These are phyloP conservation scores for Phytopythium aichiense DNA, from an alignment of 352 stramenopile species.

Conservation along the genomic window DNA sequence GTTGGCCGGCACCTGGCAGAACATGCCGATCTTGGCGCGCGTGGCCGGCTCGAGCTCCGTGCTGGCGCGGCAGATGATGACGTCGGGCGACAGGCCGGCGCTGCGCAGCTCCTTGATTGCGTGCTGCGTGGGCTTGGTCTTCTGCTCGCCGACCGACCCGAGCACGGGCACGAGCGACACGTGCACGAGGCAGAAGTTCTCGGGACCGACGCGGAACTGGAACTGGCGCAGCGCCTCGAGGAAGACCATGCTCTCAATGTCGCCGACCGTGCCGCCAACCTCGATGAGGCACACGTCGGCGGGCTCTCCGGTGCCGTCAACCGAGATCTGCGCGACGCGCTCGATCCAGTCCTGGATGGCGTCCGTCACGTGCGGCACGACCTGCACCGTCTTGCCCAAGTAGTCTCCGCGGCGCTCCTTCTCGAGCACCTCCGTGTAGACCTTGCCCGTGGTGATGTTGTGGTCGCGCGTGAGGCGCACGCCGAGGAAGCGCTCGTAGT, in stretches of 20 bases:
- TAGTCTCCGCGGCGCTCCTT: constrained; percentile 97
- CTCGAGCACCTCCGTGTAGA: constrained; percentile 96
- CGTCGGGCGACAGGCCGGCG: constrained; percentile 93
- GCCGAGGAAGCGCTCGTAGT: constrained; percentile 99
- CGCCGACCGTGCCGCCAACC: constrained; percentile 98
- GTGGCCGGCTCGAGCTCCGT: constrained; percentile 92
- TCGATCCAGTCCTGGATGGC: constrained; percentile 98
- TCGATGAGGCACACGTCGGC: constrained; percentile 99
- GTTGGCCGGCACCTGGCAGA: constrained; percentile 95
- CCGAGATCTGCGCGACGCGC: constrained; percentile 93
- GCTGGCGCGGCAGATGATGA: constrained; percentile 96
- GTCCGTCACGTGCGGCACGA: constrained; percentile 96
- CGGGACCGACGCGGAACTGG: constrained; percentile 95
- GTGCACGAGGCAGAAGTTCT: constrained; percentile 99
- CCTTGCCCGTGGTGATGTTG: constrained; percentile 99
- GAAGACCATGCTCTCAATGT: constrained; percentile 99
- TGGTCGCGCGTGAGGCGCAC: constrained; percentile 95
- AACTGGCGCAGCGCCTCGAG: constrained; percentile 99
- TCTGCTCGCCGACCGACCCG: constrained; percentile 98
- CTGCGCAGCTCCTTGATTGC: constrained; percentile 97
- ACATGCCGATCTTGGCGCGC: constrained; percentile 97
- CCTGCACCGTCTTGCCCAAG: constrained; percentile 98
- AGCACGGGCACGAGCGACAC: constrained; percentile 98
- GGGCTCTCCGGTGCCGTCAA: constrained; percentile 77
- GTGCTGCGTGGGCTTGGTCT: constrained; percentile 99